Evolutionary conservation across 164 flowering plant species (phyloP), one percentile per base, ranked within the genome.

Genomic region (Santalum album): DNA sequence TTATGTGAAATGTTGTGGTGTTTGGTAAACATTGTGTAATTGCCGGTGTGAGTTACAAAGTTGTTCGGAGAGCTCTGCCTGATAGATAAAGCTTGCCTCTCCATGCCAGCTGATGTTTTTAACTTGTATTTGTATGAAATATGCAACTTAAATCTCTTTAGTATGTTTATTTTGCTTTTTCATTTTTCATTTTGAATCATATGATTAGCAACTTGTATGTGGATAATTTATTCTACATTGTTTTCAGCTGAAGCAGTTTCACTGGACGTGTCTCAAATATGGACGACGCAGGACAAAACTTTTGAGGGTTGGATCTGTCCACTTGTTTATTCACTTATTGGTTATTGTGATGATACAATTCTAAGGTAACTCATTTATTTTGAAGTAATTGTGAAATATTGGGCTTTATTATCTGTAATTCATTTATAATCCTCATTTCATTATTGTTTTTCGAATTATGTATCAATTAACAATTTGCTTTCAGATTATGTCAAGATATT

Each of bases 401-500:
- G 19, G 1, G 20, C 27, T 24, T 24, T 16, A 24, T 25, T 26
- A 35, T 43, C 1, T 6, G 9, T 34, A 10, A 21, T 44, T 14
- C 11, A 21, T 51, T 19, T 40, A 16, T 21, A 18, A 3, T 12
- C 42, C 14, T 16, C 14, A 38, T 4, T 38, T n/a, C n/a, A 38
- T 38, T 38, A 9, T 15, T 38, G 42, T 10, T 38, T 38, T 38
- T 38, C 14, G 12, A 0, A 16, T 38, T 38, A 11, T 16, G 2
- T 15, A 14, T 12, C 3, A 38, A 38, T 12, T 38, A 3, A 38
- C 42, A 9, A 6, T 55, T 47, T 25, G 3, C 12, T 68, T 65
- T 54, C 80, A 94, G 99, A 64, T 72, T 94, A 56, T 94, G 95
- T 57, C 99, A 82, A 74, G 88, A 94, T 65, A 73, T 94, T 53